Evolutionary conservation across 2,329 filamentous ascomycete genomes (phyloP).

Genomic region (Ilyonectria destructans): DNA sequence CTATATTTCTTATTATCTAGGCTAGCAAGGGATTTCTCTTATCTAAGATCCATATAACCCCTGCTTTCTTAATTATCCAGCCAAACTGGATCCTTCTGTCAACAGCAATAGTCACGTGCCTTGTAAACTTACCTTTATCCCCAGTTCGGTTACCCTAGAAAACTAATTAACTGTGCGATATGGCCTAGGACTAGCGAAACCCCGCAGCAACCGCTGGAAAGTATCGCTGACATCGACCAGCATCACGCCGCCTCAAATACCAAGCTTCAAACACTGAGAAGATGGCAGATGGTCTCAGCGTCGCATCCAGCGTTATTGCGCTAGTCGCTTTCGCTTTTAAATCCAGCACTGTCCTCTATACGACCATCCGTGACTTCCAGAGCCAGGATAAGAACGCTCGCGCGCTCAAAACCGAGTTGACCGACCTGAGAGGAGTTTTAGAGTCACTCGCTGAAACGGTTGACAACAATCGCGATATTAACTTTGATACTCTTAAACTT

Average conservation of each 20-base stretch:
- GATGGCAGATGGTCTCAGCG: slow-evolving; percentile 40
- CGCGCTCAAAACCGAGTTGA: slow-evolving; percentile 59
- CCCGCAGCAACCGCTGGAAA: not conserved
- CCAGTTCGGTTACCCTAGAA: too few relatives aligned
- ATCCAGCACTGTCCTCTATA: slow-evolving; percentile 37
- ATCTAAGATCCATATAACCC: too few relatives aligned
- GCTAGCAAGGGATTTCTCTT: too few relatives aligned
- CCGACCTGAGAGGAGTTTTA: slow-evolving; percentile 58
- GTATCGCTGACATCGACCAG: not conserved
- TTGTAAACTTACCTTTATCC: too few relatives aligned
- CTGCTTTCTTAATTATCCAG: too few relatives aligned
- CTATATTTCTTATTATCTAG: too few relatives aligned
- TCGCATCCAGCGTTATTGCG: slow-evolving; percentile 35
- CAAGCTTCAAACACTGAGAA: not conserved
- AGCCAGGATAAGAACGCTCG: slow-evolving; percentile 52
- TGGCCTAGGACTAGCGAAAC: too few relatives aligned
- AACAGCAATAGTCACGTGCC: too few relatives aligned
- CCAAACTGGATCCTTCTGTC: too few relatives aligned
- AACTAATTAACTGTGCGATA: too few relatives aligned
- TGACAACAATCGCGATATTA: slow-evolving; percentile 24
- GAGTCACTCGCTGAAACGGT: slow-evolving; percentile 51
- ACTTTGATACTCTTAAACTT: slow-evolving; percentile 44
- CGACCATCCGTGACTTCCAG: slow-evolving; percentile 34
- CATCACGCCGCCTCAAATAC: not conserved
- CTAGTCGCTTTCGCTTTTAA: slow-evolving; percentile 42